A percentile compares a stretch with the other conserved stretches of the same genome.
phyloP scores from a whole-genome alignment of 306 rosid genomes.

The Pyrus bretschneideri region DNA sequence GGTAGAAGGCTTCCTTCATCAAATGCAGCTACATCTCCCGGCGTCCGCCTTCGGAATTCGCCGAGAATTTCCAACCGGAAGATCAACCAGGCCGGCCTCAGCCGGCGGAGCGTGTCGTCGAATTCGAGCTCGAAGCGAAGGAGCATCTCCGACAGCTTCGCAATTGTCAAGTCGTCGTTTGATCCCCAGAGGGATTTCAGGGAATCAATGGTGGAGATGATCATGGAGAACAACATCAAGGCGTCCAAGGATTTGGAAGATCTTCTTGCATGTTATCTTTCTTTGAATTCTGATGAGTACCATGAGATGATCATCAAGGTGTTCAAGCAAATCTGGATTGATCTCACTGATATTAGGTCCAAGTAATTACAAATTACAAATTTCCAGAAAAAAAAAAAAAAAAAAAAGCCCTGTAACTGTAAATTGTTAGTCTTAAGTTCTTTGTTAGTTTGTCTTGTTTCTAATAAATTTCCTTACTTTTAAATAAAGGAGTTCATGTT shows the following conservation, averaged over 20 bases:
- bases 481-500: background rate
- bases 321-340: slow-evolving; percentile 96
- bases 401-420: background rate
- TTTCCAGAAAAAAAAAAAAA: background rate
- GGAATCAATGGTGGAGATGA: slow-evolving; percentile 98
- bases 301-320: slow-evolving; percentile 86
- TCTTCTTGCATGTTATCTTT: slow-evolving; percentile 91
- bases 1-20: slow-evolving; percentile 33
- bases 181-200: slow-evolving; percentile 85
- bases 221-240: slow-evolving; percentile 75
- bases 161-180: slow-evolving; percentile 72
- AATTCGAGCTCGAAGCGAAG: slow-evolving; percentile 26
- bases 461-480: slow-evolving; percentile 6
- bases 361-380: background rate
- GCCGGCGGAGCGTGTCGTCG: slow-evolving; percentile 36
- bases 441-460: background rate
- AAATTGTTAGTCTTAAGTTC: slow-evolving; percentile 1
- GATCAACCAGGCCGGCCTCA: slow-evolving; percentile 18
- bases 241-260: slow-evolving; percentile 84
- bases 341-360: slow-evolving; percentile 46
- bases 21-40: slow-evolving; percentile 36
- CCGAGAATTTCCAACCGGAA: slow-evolving; percentile 41
- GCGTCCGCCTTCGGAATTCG: slow-evolving; percentile 60
- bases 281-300: slow-evolving; percentile 83
- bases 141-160: slow-evolving; percentile 62